Conservation (phyloP, 768 basidiomycete species). For the Exsudoporus frostii region DNA sequence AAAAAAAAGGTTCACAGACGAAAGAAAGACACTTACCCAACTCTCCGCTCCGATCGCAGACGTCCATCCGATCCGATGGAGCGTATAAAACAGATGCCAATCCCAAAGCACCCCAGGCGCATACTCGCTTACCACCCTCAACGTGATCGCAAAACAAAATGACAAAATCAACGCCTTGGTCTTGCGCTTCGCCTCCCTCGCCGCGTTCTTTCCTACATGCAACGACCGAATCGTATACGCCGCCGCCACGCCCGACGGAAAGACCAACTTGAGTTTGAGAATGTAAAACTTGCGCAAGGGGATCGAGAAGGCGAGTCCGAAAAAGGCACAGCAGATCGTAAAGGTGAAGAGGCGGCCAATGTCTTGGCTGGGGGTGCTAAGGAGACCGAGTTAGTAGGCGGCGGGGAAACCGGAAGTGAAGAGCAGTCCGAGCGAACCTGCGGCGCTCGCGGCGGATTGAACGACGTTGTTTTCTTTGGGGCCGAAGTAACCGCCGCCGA, state of each 20-base stretch:
- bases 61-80: constrained; percentile 57
- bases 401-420: constrained; percentile 61
- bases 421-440: constrained; percentile 58
- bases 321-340: constrained; percentile 52
- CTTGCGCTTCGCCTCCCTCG: constrained; percentile 53
- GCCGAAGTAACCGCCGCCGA: constrained; percentile 53
- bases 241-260: constrained; percentile 65
- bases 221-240: constrained; percentile 63
- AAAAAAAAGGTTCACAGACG: not conserved
- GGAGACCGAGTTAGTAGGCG: constrained; percentile 52
- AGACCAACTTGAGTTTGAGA: constrained; percentile 57
- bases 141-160: constrained; percentile 46
- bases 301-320: constrained; percentile 65
- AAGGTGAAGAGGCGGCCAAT: constrained; percentile 56
- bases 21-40: constrained; percentile 40
- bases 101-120: constrained; percentile 60
- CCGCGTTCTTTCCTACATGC: constrained; percentile 50
- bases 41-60: constrained; percentile 58
- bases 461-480: constrained; percentile 54
- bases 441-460: constrained; percentile 33
- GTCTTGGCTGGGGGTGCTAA: constrained; percentile 48
- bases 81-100: constrained; percentile 63
- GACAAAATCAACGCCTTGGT: constrained; percentile 46
- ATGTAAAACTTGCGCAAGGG: constrained; percentile 62
- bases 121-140: constrained; percentile 55